Conservation (phyloP, 2,329 filamentous ascomycete genomes). For the Colletotrichum musae region DNA sequence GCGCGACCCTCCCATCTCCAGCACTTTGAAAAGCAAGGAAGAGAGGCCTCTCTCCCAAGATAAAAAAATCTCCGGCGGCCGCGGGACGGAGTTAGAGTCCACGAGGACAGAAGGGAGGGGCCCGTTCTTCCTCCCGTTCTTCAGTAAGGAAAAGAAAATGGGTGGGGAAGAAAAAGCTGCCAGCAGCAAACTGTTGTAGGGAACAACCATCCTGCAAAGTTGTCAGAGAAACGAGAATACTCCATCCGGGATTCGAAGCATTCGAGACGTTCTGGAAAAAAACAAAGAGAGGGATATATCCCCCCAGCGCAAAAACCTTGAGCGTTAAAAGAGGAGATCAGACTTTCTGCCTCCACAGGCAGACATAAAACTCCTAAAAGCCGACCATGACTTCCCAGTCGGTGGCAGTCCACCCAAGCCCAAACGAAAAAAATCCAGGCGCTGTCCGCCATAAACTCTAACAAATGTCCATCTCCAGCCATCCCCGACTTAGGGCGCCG, state of each 20-base stretch:
- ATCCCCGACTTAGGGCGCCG: too few relatives aligned
- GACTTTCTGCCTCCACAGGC: too few relatives aligned
- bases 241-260: background rate
- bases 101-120: background rate
- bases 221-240: slow-evolving; percentile 20
- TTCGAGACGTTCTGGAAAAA: slow-evolving; percentile 34
- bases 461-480: too few relatives aligned
- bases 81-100: background rate
- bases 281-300: background rate
- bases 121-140: background rate
- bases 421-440: too few relatives aligned
- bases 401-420: too few relatives aligned
- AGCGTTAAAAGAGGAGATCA: background rate
- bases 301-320: background rate
- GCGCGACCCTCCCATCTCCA: too few relatives aligned
- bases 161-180: background rate
- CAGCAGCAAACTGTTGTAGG: background rate
- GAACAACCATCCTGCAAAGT: slow-evolving; percentile 20
- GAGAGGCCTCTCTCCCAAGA: background rate
- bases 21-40: background rate
- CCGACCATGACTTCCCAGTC: too few relatives aligned
- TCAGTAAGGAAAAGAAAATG: background rate
- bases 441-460: too few relatives aligned
- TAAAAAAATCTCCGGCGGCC: background rate
- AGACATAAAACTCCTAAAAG: too few relatives aligned